Percentiles rank a stretch among this genome's conserved stretches.
Conservation (phyloP, 371 early-diverging fungal genomes). For the Blakeslea trispora region DNA sequence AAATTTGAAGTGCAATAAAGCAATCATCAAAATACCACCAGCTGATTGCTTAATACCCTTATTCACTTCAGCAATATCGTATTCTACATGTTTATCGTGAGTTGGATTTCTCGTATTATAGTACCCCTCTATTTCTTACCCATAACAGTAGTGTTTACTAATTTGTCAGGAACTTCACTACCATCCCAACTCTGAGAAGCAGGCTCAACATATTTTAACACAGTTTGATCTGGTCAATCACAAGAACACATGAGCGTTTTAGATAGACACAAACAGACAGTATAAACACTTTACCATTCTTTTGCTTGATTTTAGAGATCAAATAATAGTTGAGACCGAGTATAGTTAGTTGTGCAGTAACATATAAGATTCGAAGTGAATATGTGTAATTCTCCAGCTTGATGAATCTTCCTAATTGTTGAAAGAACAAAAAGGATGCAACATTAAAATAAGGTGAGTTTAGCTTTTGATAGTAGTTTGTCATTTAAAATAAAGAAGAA, state of each 20-base stretch:
- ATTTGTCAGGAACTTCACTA: slow-evolving; percentile 26
- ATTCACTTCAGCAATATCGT: slow-evolving; percentile 77
- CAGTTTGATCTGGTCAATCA: slow-evolving; percentile 33
- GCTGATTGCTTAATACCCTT: slow-evolving; percentile 68
- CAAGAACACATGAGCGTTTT: neutral
- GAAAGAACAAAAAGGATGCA: slow-evolving; percentile 36
- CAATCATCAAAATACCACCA: slow-evolving; percentile 68
- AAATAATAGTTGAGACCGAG: slow-evolving; percentile 32
- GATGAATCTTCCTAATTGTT: slow-evolving; percentile 35
- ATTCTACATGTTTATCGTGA: slow-evolving; percentile 41
- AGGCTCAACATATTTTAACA: slow-evolving; percentile 45
- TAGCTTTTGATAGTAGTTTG: slow-evolving; percentile 7
- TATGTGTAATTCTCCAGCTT: slow-evolving; percentile 33
- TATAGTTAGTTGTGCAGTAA: slow-evolving; percentile 28
- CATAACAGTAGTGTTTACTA: slow-evolving; percentile 38
- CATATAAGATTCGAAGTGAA: slow-evolving; percentile 31
- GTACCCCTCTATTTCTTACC: no score
- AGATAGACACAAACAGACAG: no score
- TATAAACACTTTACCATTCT: slow-evolving; percentile 35
- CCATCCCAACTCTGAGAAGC: slow-evolving; percentile 42
- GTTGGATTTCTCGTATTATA: no score
- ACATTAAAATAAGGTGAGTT: slow-evolving; percentile 33
- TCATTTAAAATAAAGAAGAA: slow-evolving; percentile 1
- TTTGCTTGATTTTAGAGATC: slow-evolving; percentile 31
- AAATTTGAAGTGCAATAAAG: slow-evolving; percentile 80